Evolutionary conservation across 805 yeast species (phyloP), one percentile per base, ranked within the genome.

Genomic region (Lipomyces oligophaga): DNA sequence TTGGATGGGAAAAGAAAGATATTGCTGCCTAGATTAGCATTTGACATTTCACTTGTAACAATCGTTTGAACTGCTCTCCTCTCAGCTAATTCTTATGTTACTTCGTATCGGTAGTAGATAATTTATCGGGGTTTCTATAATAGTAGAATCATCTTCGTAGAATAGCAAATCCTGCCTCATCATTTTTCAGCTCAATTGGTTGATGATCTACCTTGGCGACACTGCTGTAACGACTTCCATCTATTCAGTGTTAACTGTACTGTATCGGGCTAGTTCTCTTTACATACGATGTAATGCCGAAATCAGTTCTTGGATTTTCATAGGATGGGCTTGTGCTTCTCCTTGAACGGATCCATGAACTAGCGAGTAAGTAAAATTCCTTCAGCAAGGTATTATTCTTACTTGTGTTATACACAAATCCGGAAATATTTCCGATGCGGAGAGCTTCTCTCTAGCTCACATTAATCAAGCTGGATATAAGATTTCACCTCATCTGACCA

Each of bases 1-100:
- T 49, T 11, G 69, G 69, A 7, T 66, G 69, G 69, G 57, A 62
- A 32, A 56, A 67, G 20, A 58, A 63, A 27, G 69, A 66, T 35
- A 63, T 67, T 36, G 59, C 62, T 16, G 58, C 58, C 13, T 63
- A 44, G 16, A 34, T 21, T 16, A 10, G 24, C 13, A 5, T 18
- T 11, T 19, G 15, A 22, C n/a, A 31, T 26, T 13, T 5, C 5
- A 1, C 11, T 20, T 22, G 15, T 22, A 22, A 1, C 24, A 8
- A 16, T 15, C 5, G 26, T n/a, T 15, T 6, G 16, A 8, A 5
- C 38, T 10, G 21, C 13, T 24, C 13, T 32, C n/a, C n/a, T 21
- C 19, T 25, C 37, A n/a, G 22, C 32, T 26, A n/a, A 34, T 31
- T 30, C 34, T n/a, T 25, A 8, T 31, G 15, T 21, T 21, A 19